Base-by-base conservation (phyloP, 768 basidiomycete species). In the Boletus reticuloceps region DNA sequence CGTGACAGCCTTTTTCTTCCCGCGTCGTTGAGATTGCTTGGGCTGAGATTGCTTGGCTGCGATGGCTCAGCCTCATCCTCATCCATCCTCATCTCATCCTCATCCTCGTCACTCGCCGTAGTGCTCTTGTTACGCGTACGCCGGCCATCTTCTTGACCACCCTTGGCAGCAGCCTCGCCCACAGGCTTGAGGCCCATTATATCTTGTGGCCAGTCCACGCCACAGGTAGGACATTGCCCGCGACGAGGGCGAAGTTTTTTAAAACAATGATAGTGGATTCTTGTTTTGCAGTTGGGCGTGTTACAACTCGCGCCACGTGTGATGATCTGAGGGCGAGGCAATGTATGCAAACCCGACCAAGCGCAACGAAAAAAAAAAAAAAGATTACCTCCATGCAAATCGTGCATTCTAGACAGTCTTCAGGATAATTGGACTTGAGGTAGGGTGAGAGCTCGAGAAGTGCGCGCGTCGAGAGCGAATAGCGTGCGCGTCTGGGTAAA, bases 361-460 rank as follows among this genome's bases (percentile, higher is more conserved):
- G 13, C 31, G 36, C 8, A 44, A 42, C 12, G 40, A 29, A n/a
- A 47, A 17, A 19, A 17, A 4, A 10, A 6, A 22, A 25, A 5
- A 25, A 25, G 5, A 22, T 22, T 51, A 89, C 88, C 73, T 89
- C 86, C 56, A 78, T 66, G 72, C 92, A 94, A 46, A 87, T 80
- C 3, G 80, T 81, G 63, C 92, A 94, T 58, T 91, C 87, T 4
- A 84, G 62, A 16, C 82, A 71, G 47, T 91, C 87, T 2, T 90
- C 84, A 0, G 83, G 76, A 67, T 86, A 95, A 5, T 82, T 85
- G 16, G 81, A 77, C 62, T 84, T 86, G 56, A 95, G 79, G 64
- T 94, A 95, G 1, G 80, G 77, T 3, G 74, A 70, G 7, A 95
- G 82, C 65, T 94, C 93, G 19, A 91, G 72, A 17, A 91, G 68